These are phyloP conservation scores for Podospora pseudoanserina DNA, from an alignment of 495 filamentous ascomycete species.

Conservation along the genomic window DNA sequence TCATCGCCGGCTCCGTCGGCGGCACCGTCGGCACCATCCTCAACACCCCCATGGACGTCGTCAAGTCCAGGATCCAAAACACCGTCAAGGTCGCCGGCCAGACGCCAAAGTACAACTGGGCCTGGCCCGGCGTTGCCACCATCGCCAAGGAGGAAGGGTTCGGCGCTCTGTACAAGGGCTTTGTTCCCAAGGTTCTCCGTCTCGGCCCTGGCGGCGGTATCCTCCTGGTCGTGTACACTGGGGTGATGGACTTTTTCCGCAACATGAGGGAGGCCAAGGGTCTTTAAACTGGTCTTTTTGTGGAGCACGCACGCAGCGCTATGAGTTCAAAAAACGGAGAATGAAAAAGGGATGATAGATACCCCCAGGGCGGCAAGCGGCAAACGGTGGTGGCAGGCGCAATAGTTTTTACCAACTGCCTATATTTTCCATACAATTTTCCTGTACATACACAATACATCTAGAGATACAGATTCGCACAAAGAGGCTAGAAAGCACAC, in stretches of 20 bases:
- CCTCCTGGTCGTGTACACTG: slow-evolving; percentile 85
- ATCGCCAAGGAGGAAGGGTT: slow-evolving; percentile 95
- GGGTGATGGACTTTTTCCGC: slow-evolving; percentile 86
- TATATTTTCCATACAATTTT: neutral
- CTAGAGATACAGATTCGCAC: neutral
- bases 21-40: slow-evolving; percentile 90
- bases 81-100: slow-evolving; percentile 72
- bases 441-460: slow-evolving; percentile 4
- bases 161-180: slow-evolving; percentile 91
- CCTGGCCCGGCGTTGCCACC: slow-evolving; percentile 75
- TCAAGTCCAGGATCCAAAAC: slow-evolving; percentile 97
- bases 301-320: neutral
- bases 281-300: neutral
- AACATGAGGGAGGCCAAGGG: slow-evolving; percentile 32
- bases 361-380: neutral
- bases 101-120: slow-evolving; percentile 96
- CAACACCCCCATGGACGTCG: slow-evolving; percentile 96
- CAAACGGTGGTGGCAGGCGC: neutral
- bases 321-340: neutral
- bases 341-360: slow-evolving; percentile 1
- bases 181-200: slow-evolving; percentile 79
- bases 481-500: neutral
- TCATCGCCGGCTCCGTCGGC: slow-evolving; percentile 81
- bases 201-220: slow-evolving; percentile 57
- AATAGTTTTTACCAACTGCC: neutral